Evolutionary conservation across 495 filamentous ascomycete species (phyloP), one percentile per base, ranked within the genome.

Genomic region (Aspergillus kassunensis): DNA sequence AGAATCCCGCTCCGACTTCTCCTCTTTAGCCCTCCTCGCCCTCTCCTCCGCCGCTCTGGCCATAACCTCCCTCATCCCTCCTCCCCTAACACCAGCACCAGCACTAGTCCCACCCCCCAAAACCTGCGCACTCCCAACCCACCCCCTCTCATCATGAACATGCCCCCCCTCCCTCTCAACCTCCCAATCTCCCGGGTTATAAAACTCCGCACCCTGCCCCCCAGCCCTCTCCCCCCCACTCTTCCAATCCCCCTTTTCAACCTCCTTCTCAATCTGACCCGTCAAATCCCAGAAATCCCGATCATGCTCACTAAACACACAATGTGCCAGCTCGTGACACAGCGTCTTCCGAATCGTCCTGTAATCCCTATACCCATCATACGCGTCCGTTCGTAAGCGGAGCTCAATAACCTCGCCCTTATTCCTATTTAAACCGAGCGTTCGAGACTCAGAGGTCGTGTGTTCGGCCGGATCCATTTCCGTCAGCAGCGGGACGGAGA

Each of bases 311-410:
- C 84, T 79, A 61, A 83, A 84, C 9, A 95, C 90, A 60, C 91
- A 96, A 68, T 98, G 93, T 64, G 92, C 85, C 35, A 98, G 74
- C 77, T 98, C 93, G 65, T 98, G 93, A 62, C 91, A 96, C 24
- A 97, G 75, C 59, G 93, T 97, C 59, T 88, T 89, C 36, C 93
- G 77, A 24, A 98, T 95, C 0, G 83, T 88, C 53, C 86, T 82
- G 62, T 97, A 98, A 63, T 97, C 88, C 15, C 93, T 69, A 57
- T 92, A 98, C 6, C 93, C 93, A 66, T 96, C 92, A 66, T 91
- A 91, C 12, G 88, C 90, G 69, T 98, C 93, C 6, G 93, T 97
- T 12, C 93, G 78, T 31, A 98, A 67, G 0, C 93, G 74, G 43
- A 98, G 70, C 80, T 97, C 93, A 51, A 98, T 96, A 0, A 91